These are phyloP conservation scores for Staphylotrichum tortipilum DNA, from an alignment of 495 filamentous ascomycete species.

Conservation along the genomic window DNA sequence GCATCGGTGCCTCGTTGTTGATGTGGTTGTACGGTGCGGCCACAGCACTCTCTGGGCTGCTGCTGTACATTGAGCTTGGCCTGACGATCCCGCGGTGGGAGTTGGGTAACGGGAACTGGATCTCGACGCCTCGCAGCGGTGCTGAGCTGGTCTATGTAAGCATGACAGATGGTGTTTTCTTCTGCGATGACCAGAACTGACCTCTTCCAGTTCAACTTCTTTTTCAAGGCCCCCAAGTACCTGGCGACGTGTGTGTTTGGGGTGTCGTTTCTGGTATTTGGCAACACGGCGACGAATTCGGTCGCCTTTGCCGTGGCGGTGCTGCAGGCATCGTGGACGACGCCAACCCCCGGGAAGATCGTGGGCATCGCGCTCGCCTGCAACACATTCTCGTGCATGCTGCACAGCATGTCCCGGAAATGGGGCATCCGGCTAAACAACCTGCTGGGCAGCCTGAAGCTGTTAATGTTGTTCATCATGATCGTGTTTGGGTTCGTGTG, in stretches of 20 bases:
- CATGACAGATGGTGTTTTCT: background rate
- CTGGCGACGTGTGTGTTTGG: constrained; percentile 16
- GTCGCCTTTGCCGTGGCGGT: constrained; percentile 12
- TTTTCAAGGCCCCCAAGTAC: constrained; percentile 12
- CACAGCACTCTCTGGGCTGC: constrained; percentile 8
- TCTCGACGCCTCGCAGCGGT: constrained; percentile 14
- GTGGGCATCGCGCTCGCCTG: constrained; percentile 10
- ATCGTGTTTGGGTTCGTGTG: constrained; percentile 9
- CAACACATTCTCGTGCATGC: constrained; percentile 43
- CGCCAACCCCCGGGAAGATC: background rate
- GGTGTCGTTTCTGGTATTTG: constrained; percentile 16
- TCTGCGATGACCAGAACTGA: background rate
- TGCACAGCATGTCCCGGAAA: constrained; percentile 29
- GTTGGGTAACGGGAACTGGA: constrained; percentile 6
- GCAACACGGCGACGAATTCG: constrained; percentile 15
- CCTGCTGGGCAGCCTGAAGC: constrained; percentile 10
- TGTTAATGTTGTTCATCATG: constrained; percentile 32
- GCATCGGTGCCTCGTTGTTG: constrained; percentile 10
- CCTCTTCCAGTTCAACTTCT: constrained; percentile 14
- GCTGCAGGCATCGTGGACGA: constrained; percentile 2
- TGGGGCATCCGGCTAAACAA: constrained; percentile 19
- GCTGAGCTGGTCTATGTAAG: constrained; percentile 16
- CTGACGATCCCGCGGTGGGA: constrained; percentile 12
- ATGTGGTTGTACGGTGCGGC: constrained; percentile 11
- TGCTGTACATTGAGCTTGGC: constrained; percentile 17